Base-by-base conservation (phyloP, 768 basidiomycete genomes). In the Suillus bovinus region DNA sequence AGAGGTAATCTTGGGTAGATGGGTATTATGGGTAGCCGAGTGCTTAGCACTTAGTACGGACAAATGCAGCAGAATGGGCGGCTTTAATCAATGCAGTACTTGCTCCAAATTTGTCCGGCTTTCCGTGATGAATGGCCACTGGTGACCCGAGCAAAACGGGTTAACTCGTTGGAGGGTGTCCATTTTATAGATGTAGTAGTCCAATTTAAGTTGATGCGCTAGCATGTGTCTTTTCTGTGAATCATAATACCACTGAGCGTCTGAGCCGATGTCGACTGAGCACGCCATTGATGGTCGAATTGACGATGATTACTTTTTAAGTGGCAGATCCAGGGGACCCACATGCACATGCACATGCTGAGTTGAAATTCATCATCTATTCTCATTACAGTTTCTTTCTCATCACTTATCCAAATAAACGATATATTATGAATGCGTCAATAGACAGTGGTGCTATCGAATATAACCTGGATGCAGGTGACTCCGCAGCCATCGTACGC, bases 241-340 rank as follows among this genome's bases (percentile, higher is more conserved):
- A 29, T 17, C 13, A 50, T 50, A 20, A 1, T 20, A 49, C 2
- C 27, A 47, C n/a, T 33, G 10, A 14, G 34, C 24, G 17, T 31
- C 13, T n/a, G n/a, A n/a, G 33, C 33, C 9, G 7, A 64, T 64
- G 63, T 57, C 61, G 60, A 62, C 38, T 59, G 59, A 67, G 66
- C 66, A 67, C 66, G 66, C 59, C 42, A 67, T 67, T 50, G 39
- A 16, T 33, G 29, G n/a, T 31, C 2, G n/a, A 16, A 50, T 22
- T 67, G 66, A 65, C 66, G 66, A 52, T 42, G 33, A 27, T 22
- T 52, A 11, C 46, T 27, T 5, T n/a, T 31, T 29, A 52, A n/a
- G 29, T n/a, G n/a, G n/a, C n/a, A n/a, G n/a, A n/a, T n/a, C n/a
- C 9, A 50, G 13, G 22, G 17, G 9, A 10, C 10, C 10, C 14